Percentiles rank a stretch among this genome's conserved stretches.
Conservation (phyloP, 441 rosid species). For the Populus hybrid region DNA sequence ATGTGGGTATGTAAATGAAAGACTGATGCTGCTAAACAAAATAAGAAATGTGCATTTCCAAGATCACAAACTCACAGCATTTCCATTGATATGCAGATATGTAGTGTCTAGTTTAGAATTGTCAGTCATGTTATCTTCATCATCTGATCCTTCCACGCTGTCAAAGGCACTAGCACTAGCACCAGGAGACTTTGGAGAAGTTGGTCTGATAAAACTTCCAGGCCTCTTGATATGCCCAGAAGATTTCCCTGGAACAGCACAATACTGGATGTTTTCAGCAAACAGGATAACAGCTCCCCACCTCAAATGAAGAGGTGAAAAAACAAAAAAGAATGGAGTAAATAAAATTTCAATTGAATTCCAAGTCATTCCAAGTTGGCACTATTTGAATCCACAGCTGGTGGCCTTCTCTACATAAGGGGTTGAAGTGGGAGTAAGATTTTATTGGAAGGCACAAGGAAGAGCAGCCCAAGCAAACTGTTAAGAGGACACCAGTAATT, state of each 20-base stretch:
- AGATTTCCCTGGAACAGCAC: conserved; percentile 52
- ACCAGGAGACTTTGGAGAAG: conserved; percentile 92
- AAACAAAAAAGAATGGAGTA: not conserved
- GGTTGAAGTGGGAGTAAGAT: not conserved
- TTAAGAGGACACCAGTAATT: not conserved
- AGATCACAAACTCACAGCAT: conserved; percentile 54
- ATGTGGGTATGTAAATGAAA: not conserved
- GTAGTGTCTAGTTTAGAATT: conserved; percentile 53
- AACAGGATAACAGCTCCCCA: not conserved
- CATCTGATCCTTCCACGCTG: conserved; percentile 89
- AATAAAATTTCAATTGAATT: not conserved
- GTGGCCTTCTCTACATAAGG: not conserved
- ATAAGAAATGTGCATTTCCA: conserved; percentile 1
- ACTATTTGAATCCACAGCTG: not conserved
- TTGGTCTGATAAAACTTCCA: conserved; percentile 65
- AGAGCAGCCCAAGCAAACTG: not conserved
- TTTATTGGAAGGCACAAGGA: not conserved
- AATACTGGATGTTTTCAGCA: not conserved
- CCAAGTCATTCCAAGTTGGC: not conserved
- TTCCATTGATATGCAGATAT: conserved; percentile 67
- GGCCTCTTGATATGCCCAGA: conserved; percentile 55
- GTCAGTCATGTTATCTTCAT: conserved; percentile 75
- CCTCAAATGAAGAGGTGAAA: not conserved
- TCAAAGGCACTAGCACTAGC: conserved; percentile 90
- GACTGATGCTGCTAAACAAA: not conserved